Base-by-base conservation (phyloP, 257 asterid species). In the Solanum ahanhuiri region DNA sequence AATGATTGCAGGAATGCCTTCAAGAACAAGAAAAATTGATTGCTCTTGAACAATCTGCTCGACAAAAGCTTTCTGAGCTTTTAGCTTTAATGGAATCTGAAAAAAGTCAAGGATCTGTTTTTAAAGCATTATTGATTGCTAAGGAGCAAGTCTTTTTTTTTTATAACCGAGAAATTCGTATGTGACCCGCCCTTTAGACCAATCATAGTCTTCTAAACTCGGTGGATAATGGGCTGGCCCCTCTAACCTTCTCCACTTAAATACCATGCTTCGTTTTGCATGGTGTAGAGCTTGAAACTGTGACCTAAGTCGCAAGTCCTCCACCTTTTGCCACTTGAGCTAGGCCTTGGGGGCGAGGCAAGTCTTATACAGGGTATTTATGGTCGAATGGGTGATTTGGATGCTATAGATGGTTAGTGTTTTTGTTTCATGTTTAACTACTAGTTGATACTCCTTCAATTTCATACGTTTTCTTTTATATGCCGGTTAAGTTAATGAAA, bases 341-440 rank as follows among this genome's bases (percentile, higher is more conserved):
- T 34, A 34, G 37, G 37, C 37, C 37, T 34, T 34, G 37, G 37
- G 37, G 7, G 7, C 37, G 7, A 34, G 37, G 69, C 96, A 81
- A 96, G 95, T 54, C 57, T 34, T 33, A 93, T 95, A 83, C 93
- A 92, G 18, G 98, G 98, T 84, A 96, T 95, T 85, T 93, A 92
- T 91, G 99, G 98, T 83, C 92, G 98, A 77, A 90, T 96, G 96
- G 98, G 98, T 51, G 98, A 96, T 86, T 91, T 96, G 87, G 99
- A 98, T 86, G 98, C 98, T 72, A 95, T 96, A 89, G 96, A 96
- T 88, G 96, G 99, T 94, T 86, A 90, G 89, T 81, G 70, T 85
- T 79, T 86, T 58, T 60, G 28, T n/a, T 83, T 73, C 31, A 31
- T 72, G 6, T 23, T 45, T 37, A 30, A 17, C 31, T 51, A 51